phyloP scores from a whole-genome alignment of 164 flowering plant genomes.

The Vitis cinerea region DNA sequence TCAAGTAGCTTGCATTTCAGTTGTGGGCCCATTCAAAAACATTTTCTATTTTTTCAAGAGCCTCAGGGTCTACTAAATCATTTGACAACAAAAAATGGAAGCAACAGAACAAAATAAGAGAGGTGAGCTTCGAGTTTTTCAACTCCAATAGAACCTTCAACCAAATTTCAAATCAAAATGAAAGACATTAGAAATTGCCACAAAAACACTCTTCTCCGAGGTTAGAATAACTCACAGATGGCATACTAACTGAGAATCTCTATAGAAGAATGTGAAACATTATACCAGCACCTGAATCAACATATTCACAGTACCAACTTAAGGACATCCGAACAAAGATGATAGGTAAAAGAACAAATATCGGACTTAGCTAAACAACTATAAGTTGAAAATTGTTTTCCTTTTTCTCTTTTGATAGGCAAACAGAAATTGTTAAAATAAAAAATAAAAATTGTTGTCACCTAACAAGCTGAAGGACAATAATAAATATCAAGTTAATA shows the following conservation, averaged over 20 bases:
- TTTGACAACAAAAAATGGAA: no score
- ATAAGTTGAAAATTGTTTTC: not conserved
- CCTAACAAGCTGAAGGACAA: no score
- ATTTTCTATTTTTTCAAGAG: no score
- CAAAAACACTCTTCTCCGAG: conserved; percentile 20
- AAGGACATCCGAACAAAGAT: conserved; percentile 15
- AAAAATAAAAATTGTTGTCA: no score
- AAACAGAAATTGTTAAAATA: no score
- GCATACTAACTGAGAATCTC: conserved; percentile 46
- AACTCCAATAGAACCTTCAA: not conserved
- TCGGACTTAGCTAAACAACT: not conserved
- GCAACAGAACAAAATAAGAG: no score
- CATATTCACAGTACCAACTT: conserved; percentile 49
- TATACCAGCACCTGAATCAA: conserved; percentile 72
- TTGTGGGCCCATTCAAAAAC: no score
- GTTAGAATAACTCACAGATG: conserved; percentile 60
- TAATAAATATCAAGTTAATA: no score
- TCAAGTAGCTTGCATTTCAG: no score
- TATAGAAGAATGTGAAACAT: conserved; percentile 53
- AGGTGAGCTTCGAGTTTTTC: not conserved
- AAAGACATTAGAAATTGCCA: not conserved
- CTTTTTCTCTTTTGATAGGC: no score
- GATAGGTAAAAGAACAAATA: conserved; percentile 9
- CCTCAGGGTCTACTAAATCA: no score
- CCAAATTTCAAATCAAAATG: not conserved